phyloP scores from a whole-genome alignment of 306 rosid genomes.

The Begonia fuchsioides region DNA sequence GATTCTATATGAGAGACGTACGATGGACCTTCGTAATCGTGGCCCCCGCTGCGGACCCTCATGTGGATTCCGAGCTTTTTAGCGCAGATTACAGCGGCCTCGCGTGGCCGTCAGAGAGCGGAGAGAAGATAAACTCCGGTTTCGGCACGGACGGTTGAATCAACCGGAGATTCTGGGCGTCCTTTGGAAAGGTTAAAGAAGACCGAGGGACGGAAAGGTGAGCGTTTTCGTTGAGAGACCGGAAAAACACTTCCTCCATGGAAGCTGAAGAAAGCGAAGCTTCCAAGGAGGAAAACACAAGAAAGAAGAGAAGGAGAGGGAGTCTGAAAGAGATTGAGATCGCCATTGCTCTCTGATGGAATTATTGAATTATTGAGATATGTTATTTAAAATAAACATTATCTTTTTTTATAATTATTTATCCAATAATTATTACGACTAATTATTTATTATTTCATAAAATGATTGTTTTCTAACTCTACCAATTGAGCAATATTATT shows the following conservation, averaged over 20 bases:
- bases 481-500: no score
- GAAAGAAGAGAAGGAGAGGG: constrained; percentile 13
- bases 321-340: constrained; percentile 5
- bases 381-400: no score
- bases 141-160: constrained; percentile 44
- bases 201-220: constrained; percentile 21
- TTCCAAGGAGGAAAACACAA: constrained; percentile 21
- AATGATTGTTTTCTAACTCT: no score
- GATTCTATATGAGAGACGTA: constrained; percentile 40
- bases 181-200: constrained; percentile 29
- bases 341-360: no score
- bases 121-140: constrained; percentile 57
- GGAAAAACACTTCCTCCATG: constrained; percentile 24
- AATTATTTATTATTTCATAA: no score
- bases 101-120: constrained; percentile 43
- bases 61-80: constrained; percentile 42
- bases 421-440: no score
- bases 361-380: no score
- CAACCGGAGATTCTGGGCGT: constrained; percentile 41
- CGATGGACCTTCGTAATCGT: constrained; percentile 77
- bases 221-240: neutral
- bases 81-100: constrained; percentile 46
- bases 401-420: no score
- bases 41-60: constrained; percentile 66
- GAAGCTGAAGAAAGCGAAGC: constrained; percentile 15